phyloP scores from a whole-genome alignment of 305 asterid species.

The Fraxinus albicans region DNA sequence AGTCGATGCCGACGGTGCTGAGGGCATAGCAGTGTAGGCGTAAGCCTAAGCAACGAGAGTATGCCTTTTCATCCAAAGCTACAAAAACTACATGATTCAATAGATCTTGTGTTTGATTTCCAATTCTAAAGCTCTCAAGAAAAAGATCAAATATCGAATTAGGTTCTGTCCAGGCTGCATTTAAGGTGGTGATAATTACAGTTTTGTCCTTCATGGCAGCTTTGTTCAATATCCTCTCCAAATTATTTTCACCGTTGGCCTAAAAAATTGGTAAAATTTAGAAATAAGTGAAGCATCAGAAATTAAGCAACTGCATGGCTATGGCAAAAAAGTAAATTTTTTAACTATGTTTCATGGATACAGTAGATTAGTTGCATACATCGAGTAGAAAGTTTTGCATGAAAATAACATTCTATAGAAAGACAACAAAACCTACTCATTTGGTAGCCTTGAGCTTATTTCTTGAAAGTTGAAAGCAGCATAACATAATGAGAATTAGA shows the following conservation, averaged over 20 bases:
- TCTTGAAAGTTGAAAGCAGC: no score
- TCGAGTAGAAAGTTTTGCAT: no score
- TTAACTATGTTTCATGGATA: not conserved
- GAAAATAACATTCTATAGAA: no score
- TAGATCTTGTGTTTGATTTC: constrained; percentile 42
- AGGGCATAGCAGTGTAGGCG: constrained; percentile 42
- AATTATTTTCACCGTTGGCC: constrained; percentile 24
- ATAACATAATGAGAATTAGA: no score
- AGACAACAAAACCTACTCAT: not conserved
- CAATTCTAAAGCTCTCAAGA: constrained; percentile 50
- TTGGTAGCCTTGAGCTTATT: no score
- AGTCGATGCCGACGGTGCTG: constrained; percentile 39
- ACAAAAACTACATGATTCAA: constrained; percentile 44
- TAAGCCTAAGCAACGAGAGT: constrained; percentile 41
- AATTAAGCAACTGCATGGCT: not conserved
- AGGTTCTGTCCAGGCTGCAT: constrained; percentile 57
- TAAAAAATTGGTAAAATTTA: not conserved
- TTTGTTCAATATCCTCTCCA: constrained; percentile 28
- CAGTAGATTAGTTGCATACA: no score
- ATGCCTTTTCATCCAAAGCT: constrained; percentile 50
- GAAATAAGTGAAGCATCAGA: not conserved
- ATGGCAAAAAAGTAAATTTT: not conserved
- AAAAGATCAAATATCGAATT: constrained; percentile 49
- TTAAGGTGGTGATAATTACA: constrained; percentile 56
- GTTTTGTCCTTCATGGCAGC: constrained; percentile 51